Base-by-base conservation (phyloP, 495 filamentous ascomycete genomes). In the Podospora anserina region DNA sequence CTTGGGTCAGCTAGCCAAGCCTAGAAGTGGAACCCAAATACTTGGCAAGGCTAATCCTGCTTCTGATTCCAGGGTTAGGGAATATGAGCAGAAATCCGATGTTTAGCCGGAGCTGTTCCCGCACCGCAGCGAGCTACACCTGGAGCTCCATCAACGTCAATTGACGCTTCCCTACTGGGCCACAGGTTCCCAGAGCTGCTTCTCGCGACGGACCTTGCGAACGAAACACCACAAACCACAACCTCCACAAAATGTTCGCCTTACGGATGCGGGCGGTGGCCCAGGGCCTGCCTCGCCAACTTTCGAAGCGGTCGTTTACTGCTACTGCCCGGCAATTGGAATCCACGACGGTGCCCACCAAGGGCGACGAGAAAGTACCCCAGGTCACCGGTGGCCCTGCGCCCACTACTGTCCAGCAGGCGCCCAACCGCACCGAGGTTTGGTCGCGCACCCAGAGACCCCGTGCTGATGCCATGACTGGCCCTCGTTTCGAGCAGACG, bases 401-500 rank as follows among this genome's bases (percentile, higher is more conserved):
- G 13, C 79, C 60, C 88, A 91, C 79, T 79, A 83, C 66, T 76
- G 82, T 76, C 83, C 87, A 84, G 60, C 95, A 99, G 82, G 92
- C 95, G 26, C 95, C 95, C 23, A 98, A 99, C 83, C 88, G 93
- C 49, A 80, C 83, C 57, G 85, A 78, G 26, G 84, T 91, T 66
- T 99, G 95, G 95, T 90, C 91, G 53, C 78, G 86, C 70, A 93
- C 86, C 81, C 95, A 99, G 85, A 86, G 86, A 77, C 90, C 92
- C 18, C 84, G 94, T 68, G 84, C 84, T 61, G 76, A 86, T 78
- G 95, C 91, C 19, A 99, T 99, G 95, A 84, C 86, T 18, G 95
- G 95, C 44, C 95, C 95, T 70, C 84, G 95, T 70, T 99, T 99
- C 74, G 95, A 99, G 84, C 94, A 97, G 86, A 97, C 92, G 18